phyloP scores from a whole-genome alignment of 2,329 filamentous ascomycete genomes.

The Sordariomycetes sp. region DNA sequence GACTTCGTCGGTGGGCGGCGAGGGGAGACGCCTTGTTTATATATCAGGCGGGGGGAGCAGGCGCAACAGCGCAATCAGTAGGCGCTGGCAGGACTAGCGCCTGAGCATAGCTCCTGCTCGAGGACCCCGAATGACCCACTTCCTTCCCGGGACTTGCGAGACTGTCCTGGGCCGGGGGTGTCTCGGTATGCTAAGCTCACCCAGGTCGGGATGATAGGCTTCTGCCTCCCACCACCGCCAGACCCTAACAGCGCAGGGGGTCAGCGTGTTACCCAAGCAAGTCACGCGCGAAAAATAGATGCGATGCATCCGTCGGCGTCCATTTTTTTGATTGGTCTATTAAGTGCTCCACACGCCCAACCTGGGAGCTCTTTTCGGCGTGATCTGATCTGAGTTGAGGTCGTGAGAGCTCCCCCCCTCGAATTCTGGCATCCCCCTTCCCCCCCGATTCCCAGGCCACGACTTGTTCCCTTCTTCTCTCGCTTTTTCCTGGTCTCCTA shows the following conservation, averaged over 20 bases:
- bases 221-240: not conserved
- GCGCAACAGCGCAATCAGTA: constrained; percentile 47
- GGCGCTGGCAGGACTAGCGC: constrained; percentile 1
- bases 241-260: not conserved
- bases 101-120: not conserved
- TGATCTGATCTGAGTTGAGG: not conserved
- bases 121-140: not conserved
- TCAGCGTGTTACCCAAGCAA: too few species aligned
- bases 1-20: constrained; percentile 40
- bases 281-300: too few species aligned
- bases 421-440: constrained; percentile 8
- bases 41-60: constrained; percentile 41
- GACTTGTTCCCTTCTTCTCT: constrained; percentile 9
- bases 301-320: too few species aligned
- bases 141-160: too few species aligned
- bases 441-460: constrained; percentile 10
- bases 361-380: constrained; percentile 2
- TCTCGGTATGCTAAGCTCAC: not conserved
- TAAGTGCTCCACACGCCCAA: constrained; percentile 19
- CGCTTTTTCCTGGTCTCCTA: constrained; percentile 9
- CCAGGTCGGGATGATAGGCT: too few species aligned
- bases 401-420: constrained; percentile 1
- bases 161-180: not conserved
- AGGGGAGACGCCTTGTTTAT: constrained; percentile 46
- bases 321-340: constrained; percentile 30